Evolutionary conservation across 1,284 basidiomycete species (phyloP).

Genomic region (Microbotryum intermedium): DNA sequence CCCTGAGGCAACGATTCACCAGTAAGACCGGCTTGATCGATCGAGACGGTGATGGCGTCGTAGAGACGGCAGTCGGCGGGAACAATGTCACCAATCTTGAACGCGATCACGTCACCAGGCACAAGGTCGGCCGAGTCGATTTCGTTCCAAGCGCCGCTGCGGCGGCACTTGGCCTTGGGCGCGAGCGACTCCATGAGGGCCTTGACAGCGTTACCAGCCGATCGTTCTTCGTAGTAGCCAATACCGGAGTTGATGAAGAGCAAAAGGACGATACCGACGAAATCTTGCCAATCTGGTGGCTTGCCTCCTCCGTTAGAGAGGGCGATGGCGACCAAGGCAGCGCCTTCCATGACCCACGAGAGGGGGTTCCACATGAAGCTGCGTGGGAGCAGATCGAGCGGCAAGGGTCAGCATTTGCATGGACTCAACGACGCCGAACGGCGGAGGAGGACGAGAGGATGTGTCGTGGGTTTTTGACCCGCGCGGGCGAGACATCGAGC

Average conservation of each 20-base stretch:
- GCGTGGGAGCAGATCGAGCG: background rate
- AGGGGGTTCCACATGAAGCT: conserved; percentile 96
- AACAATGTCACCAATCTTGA: conserved; percentile 97
- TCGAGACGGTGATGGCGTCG: conserved; percentile 85
- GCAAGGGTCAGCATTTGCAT: background rate
- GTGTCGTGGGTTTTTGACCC: background rate
- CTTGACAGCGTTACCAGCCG: conserved; percentile 97
- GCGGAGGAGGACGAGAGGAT: background rate
- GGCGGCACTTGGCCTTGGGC: conserved; percentile 88
- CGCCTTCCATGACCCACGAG: conserved; percentile 99
- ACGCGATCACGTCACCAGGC: conserved; percentile 85
- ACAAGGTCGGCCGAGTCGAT: conserved; percentile 73
- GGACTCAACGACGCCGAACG: background rate
- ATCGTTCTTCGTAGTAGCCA: conserved; percentile 96
- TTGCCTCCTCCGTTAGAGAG: conserved; percentile 82
- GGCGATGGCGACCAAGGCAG: conserved; percentile 89
- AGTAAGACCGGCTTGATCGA: conserved; percentile 92
- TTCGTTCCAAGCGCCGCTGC: conserved; percentile 71
- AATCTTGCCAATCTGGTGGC: conserved; percentile 94
- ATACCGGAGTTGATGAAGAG: conserved; percentile 91
- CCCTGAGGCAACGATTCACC: conserved; percentile 86
- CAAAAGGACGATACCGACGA: conserved; percentile 88
- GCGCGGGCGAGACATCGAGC: background rate
- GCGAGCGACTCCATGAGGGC: conserved; percentile 98
- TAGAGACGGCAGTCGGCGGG: conserved; percentile 91